These are phyloP conservation scores for Parastagonospora nodorum DNA, from an alignment of 2,329 filamentous ascomycete genomes.

Conservation along the genomic window DNA sequence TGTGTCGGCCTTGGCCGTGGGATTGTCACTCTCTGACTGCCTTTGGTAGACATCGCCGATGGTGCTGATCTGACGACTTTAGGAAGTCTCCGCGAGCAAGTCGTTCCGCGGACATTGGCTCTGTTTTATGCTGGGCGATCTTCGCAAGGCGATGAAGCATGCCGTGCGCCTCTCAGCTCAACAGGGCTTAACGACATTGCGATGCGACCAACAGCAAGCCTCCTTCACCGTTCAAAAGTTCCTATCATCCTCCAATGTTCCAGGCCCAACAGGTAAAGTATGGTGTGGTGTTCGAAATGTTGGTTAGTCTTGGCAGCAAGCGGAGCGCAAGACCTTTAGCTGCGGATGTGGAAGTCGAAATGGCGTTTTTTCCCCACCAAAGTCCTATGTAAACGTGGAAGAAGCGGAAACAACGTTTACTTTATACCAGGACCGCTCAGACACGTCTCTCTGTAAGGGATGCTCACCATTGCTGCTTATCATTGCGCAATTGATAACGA, in stretches of 20 bases:
- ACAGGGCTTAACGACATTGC: background rate
- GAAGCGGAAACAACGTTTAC: background rate
- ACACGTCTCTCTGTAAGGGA: background rate
- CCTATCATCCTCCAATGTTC: background rate
- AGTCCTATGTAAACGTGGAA: background rate
- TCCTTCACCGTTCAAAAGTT: too few species aligned
- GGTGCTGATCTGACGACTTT: background rate
- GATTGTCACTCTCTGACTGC: background rate
- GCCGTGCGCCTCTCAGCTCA: background rate
- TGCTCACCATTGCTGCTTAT: constrained; percentile 43
- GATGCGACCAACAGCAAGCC: background rate
- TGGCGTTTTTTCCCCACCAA: background rate
- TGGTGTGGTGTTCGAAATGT: background rate
- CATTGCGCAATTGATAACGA: constrained; percentile 43
- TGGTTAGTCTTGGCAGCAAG: constrained; percentile 7
- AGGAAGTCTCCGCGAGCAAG: background rate
- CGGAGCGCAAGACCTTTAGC: constrained; percentile 7
- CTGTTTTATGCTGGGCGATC: background rate
- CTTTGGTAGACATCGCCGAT: background rate
- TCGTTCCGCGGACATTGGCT: background rate
- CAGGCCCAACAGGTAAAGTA: background rate
- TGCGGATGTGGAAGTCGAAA: background rate
- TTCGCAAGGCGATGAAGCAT: background rate
- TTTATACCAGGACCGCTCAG: constrained; percentile 10
- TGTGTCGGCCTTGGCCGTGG: constrained; percentile 9